Evolutionary conservation across 2,329 filamentous ascomycete genomes (phyloP).

Genomic region (Penicillium sp.): DNA sequence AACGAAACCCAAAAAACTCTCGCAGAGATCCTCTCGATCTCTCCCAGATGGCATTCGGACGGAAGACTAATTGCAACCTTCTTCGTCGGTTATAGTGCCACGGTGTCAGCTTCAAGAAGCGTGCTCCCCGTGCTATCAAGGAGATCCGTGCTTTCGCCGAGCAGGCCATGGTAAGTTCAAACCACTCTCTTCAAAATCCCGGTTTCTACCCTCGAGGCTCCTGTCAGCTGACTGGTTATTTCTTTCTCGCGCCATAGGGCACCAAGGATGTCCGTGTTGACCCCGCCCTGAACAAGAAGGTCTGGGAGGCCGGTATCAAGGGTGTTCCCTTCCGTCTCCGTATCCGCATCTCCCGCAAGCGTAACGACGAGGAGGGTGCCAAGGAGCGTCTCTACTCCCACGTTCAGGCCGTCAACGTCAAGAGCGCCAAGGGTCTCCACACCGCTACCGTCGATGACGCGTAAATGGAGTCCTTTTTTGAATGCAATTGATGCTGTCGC

Average conservation of each 20-base stretch:
- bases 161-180: constrained; percentile 82
- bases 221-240: too few species aligned
- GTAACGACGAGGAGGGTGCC: constrained; percentile 99
- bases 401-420: constrained; percentile 99
- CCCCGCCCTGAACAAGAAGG: constrained; percentile 99
- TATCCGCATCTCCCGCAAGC: constrained; percentile 97
- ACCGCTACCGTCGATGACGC: constrained; percentile 76
- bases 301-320: constrained; percentile 99
- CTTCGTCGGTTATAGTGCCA: constrained; percentile 63
- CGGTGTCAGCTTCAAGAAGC: constrained; percentile 99
- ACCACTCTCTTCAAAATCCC: neutral
- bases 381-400: constrained; percentile 99
- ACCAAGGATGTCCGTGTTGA: constrained; percentile 96
- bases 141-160: constrained; percentile 94
- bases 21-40: constrained; percentile 18
- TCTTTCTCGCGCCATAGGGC: constrained; percentile 54
- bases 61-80: constrained; percentile 59
- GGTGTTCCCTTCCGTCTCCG: constrained; percentile 95
- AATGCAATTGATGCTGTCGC: constrained; percentile 13
- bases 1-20: constrained; percentile 11
- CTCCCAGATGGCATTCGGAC: constrained; percentile 47
- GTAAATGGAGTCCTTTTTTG: constrained; percentile 32
- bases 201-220: neutral
- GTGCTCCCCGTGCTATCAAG: constrained; percentile 97
- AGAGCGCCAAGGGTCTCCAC: constrained; percentile 96